Base-by-base conservation (phyloP, 2,329 filamentous ascomycete species). In the Dothiorella sarmentorum region DNA sequence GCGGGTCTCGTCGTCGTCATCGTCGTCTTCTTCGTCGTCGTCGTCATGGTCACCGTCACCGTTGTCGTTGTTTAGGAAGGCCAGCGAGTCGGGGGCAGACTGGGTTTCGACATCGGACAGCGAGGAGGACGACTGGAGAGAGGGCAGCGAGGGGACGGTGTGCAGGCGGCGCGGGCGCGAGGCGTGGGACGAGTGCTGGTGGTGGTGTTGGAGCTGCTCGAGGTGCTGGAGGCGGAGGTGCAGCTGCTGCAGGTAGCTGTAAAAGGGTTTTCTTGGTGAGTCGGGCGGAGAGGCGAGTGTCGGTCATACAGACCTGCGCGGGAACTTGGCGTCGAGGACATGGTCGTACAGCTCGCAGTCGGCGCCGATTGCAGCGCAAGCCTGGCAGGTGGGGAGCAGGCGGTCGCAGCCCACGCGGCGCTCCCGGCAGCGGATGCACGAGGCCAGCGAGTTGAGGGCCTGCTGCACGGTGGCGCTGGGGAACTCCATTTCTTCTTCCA, bases 371-470 rank as follows among this genome's bases (percentile, higher is more conserved):
- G 47, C 47, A 7, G 24, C n/a, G 18, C 57, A 59, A n/a, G 57
- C 47, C 49, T 59, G 57, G 47, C 57, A 59, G 40, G 37, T 55
- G 37, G 57, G 57, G 47, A 59, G 38, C 47, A 53, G 37, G 40
- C 57, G 57, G 40, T 59, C 57, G 47, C 57, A 59, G 37, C 57
- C 57, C 20, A 59, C 57, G 26, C 57, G 57, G 15, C 57, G 42
- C 33, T 59, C 57, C 17, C 57, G 57, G 43, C 57, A 59, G 57
- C 57, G 57, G 47, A 59, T 53, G 57, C 57, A 59, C 13, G 57
- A 59, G 11, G 57, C 47, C 27, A 59, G 57, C 26, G 47, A 53
- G 40, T 59, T 59, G 38, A 59, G 49, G 20, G 57, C 57, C 37
- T 43, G 38, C 27, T 59, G 31, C 27, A 59, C 57, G 27, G 38